Evolutionary conservation across 2,329 filamentous ascomycete species (phyloP).

Genomic region (Fusarium secorum): DNA sequence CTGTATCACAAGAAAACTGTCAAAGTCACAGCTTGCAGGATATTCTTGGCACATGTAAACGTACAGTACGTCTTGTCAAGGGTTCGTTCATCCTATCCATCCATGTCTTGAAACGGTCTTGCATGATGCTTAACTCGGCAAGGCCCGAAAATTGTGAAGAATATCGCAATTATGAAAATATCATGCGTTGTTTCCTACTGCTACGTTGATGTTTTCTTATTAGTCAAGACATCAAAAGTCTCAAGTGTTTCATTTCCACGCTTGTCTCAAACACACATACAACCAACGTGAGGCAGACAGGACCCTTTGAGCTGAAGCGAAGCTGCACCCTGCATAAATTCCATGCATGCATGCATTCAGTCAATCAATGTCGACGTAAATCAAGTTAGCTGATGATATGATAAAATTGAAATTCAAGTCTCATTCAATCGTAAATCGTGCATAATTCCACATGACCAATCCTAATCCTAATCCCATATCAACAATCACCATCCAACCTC

Average conservation of each 20-base stretch:
- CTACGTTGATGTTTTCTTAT: neutral
- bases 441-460: conserved; percentile 4
- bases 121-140: conserved; percentile 21
- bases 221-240: conserved; percentile 2
- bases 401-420: conserved; percentile 1
- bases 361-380: neutral
- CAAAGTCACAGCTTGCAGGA: conserved; percentile 1
- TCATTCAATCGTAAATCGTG: conserved; percentile 27
- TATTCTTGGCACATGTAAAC: conserved; percentile 25
- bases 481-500: neutral
- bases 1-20: neutral
- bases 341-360: neutral
- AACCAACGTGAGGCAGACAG: conserved; percentile 4
- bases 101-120: conserved; percentile 28
- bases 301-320: neutral
- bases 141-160: conserved; percentile 11
- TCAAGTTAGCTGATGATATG: neutral
- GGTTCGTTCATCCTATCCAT: neutral
- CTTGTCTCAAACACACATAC: conserved; percentile 21
- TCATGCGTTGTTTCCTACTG: conserved; percentile 7
- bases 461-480: neutral
- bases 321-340: conserved; percentile 1
- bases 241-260: conserved; percentile 21
- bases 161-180: neutral
- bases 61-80: neutral